Conservation (phyloP, 139 green algal genomes). For the Spirogloea muscicola region DNA sequence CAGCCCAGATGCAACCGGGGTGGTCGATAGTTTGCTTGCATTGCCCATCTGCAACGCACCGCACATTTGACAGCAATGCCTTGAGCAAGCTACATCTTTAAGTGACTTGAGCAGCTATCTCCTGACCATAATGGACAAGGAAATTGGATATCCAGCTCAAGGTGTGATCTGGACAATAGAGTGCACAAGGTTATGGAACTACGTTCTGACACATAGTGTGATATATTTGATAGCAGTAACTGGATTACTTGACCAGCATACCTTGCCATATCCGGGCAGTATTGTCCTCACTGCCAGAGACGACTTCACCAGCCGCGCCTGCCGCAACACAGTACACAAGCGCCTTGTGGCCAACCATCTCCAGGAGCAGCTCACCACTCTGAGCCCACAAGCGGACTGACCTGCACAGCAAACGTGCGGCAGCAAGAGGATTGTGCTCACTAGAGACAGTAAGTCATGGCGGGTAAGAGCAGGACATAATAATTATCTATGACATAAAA, state of each 20-base stretch:
- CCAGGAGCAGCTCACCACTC: conserved; percentile 55
- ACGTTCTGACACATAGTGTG: too few relatives aligned
- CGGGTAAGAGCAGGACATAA: too few relatives aligned
- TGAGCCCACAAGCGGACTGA: conserved; percentile 57
- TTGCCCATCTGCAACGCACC: conserved; percentile 58
- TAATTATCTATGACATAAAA: too few relatives aligned
- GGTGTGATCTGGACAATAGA: neutral
- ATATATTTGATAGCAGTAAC: too few relatives aligned
- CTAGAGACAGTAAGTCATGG: too few relatives aligned
- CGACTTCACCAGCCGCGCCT: conserved; percentile 46
- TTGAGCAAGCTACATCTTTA: neutral
- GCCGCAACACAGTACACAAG: conserved; percentile 74
- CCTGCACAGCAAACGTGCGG: neutral
- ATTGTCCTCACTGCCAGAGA: conserved; percentile 83
- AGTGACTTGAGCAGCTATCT: neutral
- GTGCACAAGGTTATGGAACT: neutral
- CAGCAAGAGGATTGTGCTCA: neutral
- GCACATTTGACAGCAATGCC: conserved; percentile 32
- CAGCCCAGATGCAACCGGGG: conserved; percentile 83
- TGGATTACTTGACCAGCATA: too few relatives aligned
- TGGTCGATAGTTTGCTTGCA: conserved; percentile 71
- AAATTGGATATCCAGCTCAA: neutral
- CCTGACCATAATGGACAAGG: neutral
- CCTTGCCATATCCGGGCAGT: conserved; percentile 61
- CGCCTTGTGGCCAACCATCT: conserved; percentile 78